A percentile compares a stretch with the other conserved stretches of the same genome.
Conservation (phyloP, 108 stramenopile species). For the Tribonema minus region DNA sequence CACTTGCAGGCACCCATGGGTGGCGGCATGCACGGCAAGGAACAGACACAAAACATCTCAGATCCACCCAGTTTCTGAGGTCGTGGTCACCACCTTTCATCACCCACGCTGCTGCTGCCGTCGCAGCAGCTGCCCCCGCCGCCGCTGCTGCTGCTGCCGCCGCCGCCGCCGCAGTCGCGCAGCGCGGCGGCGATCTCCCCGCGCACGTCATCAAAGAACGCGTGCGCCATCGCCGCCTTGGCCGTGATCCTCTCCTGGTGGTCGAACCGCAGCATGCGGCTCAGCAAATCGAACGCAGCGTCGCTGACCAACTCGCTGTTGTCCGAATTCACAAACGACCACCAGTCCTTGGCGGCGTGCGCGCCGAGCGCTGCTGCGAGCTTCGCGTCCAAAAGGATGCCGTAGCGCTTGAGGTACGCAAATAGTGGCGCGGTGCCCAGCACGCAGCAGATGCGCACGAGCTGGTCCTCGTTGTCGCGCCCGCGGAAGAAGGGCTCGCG, state of each 20-base stretch:
- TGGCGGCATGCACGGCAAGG: too few relatives aligned
- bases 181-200: too few relatives aligned
- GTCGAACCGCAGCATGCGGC: slow-evolving; percentile 44
- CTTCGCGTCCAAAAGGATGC: slow-evolving; percentile 1
- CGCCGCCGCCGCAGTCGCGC: too few relatives aligned
- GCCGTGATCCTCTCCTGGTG: slow-evolving; percentile 46
- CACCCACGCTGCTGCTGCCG: too few relatives aligned
- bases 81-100: too few relatives aligned
- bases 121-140: too few relatives aligned
- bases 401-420: slow-evolving; percentile 88
- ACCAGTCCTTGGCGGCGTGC: slow-evolving; percentile 15
- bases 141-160: too few relatives aligned
- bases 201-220: slow-evolving; percentile 49
- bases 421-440: slow-evolving; percentile 95
- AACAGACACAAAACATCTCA: too few relatives aligned
- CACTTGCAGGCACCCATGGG: too few relatives aligned
- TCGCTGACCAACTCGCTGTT: background rate
- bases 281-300: slow-evolving; percentile 6
- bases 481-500: slow-evolving; percentile 92
- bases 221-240: slow-evolving; percentile 40
- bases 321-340: background rate
- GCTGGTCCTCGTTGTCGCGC: slow-evolving; percentile 98
- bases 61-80: too few relatives aligned
- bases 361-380: slow-evolving; percentile 7
- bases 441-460: slow-evolving; percentile 85